Evolutionary conservation across 2,329 filamentous ascomycete genomes (phyloP).

Genomic region (Sporothrix inflata): DNA sequence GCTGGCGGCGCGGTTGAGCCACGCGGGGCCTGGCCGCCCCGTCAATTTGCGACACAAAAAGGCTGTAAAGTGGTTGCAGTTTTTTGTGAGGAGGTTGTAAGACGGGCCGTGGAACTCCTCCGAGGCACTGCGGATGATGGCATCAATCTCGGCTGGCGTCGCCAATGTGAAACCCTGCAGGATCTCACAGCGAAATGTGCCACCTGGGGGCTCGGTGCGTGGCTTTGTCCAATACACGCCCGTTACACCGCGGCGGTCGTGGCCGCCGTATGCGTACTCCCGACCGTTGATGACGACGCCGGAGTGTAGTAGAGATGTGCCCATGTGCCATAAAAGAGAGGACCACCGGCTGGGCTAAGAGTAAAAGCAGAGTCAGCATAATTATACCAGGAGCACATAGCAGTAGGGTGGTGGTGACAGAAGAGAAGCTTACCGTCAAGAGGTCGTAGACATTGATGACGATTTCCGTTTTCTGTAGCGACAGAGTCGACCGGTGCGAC

Average conservation of each 20-base stretch:
- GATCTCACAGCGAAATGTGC: conserved; percentile 74
- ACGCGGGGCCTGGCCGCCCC: conserved; percentile 68
- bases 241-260: conserved; percentile 69
- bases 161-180: conserved; percentile 79
- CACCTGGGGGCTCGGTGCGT: conserved; percentile 71
- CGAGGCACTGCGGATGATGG: conserved; percentile 68
- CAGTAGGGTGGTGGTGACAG: conserved; percentile 32
- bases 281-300: conserved; percentile 78
- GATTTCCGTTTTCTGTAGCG: conserved; percentile 72
- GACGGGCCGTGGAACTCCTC: conserved; percentile 73
- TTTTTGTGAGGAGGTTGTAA: conserved; percentile 81
- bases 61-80: conserved; percentile 88
- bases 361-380: conserved; percentile 12
- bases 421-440: conserved; percentile 62
- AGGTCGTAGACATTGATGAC: conserved; percentile 79
- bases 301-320: conserved; percentile 77
- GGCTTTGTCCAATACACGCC: conserved; percentile 85
- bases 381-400: conserved; percentile 1
- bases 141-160: conserved; percentile 69
- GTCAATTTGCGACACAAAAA: conserved; percentile 76
- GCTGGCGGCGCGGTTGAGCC: conserved; percentile 82
- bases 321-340: conserved; percentile 76
- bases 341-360: conserved; percentile 71
- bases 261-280: conserved; percentile 86
- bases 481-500: conserved; percentile 67